Conservation (phyloP, 2,329 filamentous ascomycete species). For the Fusarium sp. region DNA sequence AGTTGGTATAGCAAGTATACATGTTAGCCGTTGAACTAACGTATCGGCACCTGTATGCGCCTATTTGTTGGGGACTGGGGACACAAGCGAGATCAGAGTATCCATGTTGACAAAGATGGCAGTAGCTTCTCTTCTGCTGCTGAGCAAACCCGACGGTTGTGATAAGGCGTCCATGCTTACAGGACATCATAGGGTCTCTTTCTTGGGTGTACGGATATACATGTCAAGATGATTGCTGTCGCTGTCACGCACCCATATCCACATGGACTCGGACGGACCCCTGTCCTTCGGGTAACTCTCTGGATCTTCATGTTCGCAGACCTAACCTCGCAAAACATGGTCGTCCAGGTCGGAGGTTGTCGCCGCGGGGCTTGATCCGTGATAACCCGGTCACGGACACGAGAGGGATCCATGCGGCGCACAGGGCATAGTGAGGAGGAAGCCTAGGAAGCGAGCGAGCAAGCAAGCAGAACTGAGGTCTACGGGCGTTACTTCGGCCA, state of each 20-base stretch:
- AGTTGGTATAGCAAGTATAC: background rate
- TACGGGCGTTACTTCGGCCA: slow-evolving; percentile 4
- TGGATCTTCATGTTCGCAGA: slow-evolving; percentile 1
- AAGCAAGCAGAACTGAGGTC: background rate
- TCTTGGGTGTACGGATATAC: background rate
- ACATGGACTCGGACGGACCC: background rate
- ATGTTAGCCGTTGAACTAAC: slow-evolving; percentile 1
- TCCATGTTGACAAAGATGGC: background rate
- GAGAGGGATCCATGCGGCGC: slow-evolving; percentile 12
- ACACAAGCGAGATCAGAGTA: background rate
- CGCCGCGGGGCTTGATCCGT: background rate
- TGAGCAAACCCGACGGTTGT: background rate
- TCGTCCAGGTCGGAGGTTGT: background rate
- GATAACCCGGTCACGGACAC: slow-evolving; percentile 1
- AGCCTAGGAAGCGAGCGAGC: background rate
- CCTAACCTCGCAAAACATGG: background rate
- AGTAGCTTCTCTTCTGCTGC: background rate
- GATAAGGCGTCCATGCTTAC: background rate
- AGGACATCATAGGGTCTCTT: background rate
- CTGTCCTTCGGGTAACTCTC: background rate
- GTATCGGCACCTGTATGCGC: background rate
- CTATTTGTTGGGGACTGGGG: background rate
- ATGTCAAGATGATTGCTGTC: background rate
- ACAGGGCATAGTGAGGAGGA: background rate
- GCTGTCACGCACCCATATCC: background rate